Conservation (phyloP, 345 rosid species). For the Orychophragmus violaceus region DNA sequence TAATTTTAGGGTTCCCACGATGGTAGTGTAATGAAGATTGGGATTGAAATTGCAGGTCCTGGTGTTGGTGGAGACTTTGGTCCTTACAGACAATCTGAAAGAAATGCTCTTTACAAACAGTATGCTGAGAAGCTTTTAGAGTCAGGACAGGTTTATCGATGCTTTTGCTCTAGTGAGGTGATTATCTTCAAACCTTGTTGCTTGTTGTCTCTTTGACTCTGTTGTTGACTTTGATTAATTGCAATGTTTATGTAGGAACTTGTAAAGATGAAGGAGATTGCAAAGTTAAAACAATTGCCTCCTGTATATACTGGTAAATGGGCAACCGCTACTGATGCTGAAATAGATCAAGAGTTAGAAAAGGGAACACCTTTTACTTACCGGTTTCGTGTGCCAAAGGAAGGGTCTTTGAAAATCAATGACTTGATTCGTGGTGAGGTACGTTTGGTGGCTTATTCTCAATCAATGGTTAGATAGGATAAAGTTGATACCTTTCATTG, state of each 20-base stretch:
- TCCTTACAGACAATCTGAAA: slow-evolving; percentile 87
- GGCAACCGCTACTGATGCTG: slow-evolving; percentile 66
- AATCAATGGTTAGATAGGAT: neutral
- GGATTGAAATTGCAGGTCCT: slow-evolving; percentile 75
- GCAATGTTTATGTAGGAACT: slow-evolving; percentile 58
- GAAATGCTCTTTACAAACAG: slow-evolving; percentile 73
- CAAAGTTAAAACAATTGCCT: slow-evolving; percentile 66
- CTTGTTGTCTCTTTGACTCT: neutral
- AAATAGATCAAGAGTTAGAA: slow-evolving; percentile 66
- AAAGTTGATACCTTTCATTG: neutral
- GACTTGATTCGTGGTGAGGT: slow-evolving; percentile 94
- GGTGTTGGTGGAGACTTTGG: slow-evolving; percentile 76
- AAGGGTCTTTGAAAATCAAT: slow-evolving; percentile 66
- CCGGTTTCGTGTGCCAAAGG: slow-evolving; percentile 77
- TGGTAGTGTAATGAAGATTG: neutral
- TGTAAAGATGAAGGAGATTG: slow-evolving; percentile 84
- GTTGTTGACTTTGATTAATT: slow-evolving; percentile 8
- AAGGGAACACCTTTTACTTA: slow-evolving; percentile 78
- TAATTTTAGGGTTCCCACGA: neutral
- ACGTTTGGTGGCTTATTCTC: slow-evolving; percentile 17
- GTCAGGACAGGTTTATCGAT: slow-evolving; percentile 83
- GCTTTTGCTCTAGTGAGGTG: slow-evolving; percentile 90
- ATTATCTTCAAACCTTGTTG: neutral
- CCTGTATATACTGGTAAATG: slow-evolving; percentile 84
- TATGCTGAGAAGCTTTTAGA: slow-evolving; percentile 71